These are phyloP conservation scores for Dictyostelium capitatum DNA, from an alignment of 78 protist species.

Conservation along the genomic window DNA sequence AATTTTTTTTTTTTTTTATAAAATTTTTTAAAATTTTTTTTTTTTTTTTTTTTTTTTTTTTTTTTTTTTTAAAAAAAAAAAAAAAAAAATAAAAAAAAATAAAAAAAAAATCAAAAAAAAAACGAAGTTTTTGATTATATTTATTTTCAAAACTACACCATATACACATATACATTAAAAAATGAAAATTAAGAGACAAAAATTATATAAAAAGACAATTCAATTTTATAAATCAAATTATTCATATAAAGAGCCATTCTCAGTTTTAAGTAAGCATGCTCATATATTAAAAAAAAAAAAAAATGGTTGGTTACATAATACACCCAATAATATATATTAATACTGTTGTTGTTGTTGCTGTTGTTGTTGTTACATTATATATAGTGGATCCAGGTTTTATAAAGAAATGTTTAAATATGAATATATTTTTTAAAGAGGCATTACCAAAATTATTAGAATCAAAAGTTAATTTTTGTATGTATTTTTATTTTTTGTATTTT, in stretches of 20 bases:
- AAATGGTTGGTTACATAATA: too few species aligned
- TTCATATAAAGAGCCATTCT: conserved; percentile 59
- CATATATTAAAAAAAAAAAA: too few species aligned
- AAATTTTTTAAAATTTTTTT: too few species aligned
- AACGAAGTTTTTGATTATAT: too few species aligned
- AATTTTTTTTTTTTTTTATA: too few species aligned
- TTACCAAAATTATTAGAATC: conserved; percentile 28
- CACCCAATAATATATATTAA: too few species aligned
- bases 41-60: too few species aligned
- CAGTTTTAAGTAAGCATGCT: conserved; percentile 25
- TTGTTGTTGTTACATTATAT: too few species aligned
- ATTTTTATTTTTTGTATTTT: background rate
- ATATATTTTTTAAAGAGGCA: conserved; percentile 13
- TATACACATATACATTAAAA: background rate
- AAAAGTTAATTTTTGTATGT: conserved; percentile 48
- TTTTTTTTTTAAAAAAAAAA: too few species aligned
- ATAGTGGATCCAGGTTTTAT: conserved; percentile 55
- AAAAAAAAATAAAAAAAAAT: background rate
- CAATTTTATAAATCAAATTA: conserved; percentile 47
- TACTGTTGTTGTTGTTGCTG: too few species aligned
- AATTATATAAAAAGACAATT: conserved; percentile 43
- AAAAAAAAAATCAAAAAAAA: background rate
- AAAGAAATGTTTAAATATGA: conserved; percentile 19
- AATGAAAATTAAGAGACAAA: conserved; percentile 42
- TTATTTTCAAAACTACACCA: background rate